Percentiles rank a stretch among this genome's conserved stretches.
Evolutionary conservation across 2,329 filamentous ascomycete genomes (phyloP).

Genomic region (Cladosporium sp.): DNA sequence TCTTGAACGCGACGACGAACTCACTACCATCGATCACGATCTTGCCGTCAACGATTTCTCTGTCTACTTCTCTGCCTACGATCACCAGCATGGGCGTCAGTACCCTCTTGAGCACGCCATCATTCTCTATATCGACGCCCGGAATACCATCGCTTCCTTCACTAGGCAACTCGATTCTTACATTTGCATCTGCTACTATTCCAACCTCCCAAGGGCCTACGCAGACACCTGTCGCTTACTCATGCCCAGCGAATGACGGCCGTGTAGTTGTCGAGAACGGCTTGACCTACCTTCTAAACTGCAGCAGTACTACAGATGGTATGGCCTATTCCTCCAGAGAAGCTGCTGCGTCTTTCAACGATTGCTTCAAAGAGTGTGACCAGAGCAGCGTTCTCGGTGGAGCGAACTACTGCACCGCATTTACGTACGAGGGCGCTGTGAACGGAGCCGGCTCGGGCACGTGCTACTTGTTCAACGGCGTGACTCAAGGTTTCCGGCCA

Average conservation of each 20-base stretch:
- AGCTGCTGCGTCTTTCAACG: slow-evolving; percentile 25
- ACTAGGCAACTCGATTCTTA: not conserved
- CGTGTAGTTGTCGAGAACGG: slow-evolving; percentile 26
- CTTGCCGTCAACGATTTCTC: not conserved
- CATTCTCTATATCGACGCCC: not conserved
- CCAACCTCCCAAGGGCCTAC: slow-evolving; percentile 24
- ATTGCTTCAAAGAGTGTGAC: slow-evolving; percentile 28
- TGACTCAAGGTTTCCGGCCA: slow-evolving; percentile 21
- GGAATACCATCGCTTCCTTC: not conserved
- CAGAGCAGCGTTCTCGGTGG: slow-evolving; percentile 21
- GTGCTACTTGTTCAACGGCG: slow-evolving; percentile 28
- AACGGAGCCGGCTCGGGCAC: slow-evolving; percentile 25
- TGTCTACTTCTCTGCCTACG: not conserved
- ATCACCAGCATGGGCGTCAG: not conserved
- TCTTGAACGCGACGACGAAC: not conserved
- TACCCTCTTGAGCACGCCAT: not conserved
- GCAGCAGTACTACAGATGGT: slow-evolving; percentile 23
- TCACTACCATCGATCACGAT: not conserved
- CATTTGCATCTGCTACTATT: slow-evolving; percentile 19
- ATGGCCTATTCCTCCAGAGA: slow-evolving; percentile 19
- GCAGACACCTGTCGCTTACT: slow-evolving; percentile 23
- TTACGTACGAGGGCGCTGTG: slow-evolving; percentile 24
- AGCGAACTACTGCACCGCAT: slow-evolving; percentile 28
- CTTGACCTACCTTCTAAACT: slow-evolving; percentile 25
- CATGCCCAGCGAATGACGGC: slow-evolving; percentile 25